A percentile compares a stretch with the other conserved stretches of the same genome.
phyloP scores from a whole-genome alignment of 1,284 basidiomycete species.

The Ustilago crameri region DNA sequence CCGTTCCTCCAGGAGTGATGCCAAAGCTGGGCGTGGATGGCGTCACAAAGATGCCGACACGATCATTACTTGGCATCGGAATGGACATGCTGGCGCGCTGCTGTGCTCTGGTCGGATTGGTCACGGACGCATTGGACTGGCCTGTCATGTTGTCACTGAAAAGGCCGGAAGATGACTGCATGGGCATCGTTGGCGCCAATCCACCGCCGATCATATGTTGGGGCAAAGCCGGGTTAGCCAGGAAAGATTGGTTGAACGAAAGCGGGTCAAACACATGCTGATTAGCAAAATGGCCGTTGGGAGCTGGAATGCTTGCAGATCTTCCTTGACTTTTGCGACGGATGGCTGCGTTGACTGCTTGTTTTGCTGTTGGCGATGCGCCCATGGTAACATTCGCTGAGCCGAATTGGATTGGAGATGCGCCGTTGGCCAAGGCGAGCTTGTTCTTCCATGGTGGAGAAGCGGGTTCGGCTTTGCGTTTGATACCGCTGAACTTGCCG shows the following conservation, averaged over 20 bases:
- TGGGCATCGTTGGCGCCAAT: not conserved
- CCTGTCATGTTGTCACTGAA: not conserved
- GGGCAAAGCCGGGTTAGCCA: slow-evolving; percentile 6
- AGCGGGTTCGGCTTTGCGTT: slow-evolving; percentile 25
- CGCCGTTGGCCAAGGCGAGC: not conserved
- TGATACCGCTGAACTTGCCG: slow-evolving; percentile 17
- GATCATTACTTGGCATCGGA: slow-evolving; percentile 29
- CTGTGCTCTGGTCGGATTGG: slow-evolving; percentile 14
- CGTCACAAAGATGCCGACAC: slow-evolving; percentile 31
- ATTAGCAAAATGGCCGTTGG: not conserved
- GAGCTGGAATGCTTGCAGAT: not conserved
- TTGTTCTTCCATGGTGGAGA: slow-evolving; percentile 11
- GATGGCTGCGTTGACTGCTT: slow-evolving; percentile 36
- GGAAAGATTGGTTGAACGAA: slow-evolving; percentile 11
- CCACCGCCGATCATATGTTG: slow-evolving; percentile 5
- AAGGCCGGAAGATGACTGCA: not conserved
- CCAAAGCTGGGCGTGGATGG: slow-evolving; percentile 33
- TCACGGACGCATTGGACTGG: slow-evolving; percentile 1
- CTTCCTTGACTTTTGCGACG: slow-evolving; percentile 33
- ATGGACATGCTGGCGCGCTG: slow-evolving; percentile 37
- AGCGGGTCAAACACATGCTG: slow-evolving; percentile 9
- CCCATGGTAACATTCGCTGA: slow-evolving; percentile 1
- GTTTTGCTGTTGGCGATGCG: slow-evolving; percentile 28
- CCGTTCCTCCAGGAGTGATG: slow-evolving; percentile 32
- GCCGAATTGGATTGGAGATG: slow-evolving; percentile 4